Base-by-base conservation (phyloP, 129 eudicot genomes). In the Tanacetum coccineum region DNA sequence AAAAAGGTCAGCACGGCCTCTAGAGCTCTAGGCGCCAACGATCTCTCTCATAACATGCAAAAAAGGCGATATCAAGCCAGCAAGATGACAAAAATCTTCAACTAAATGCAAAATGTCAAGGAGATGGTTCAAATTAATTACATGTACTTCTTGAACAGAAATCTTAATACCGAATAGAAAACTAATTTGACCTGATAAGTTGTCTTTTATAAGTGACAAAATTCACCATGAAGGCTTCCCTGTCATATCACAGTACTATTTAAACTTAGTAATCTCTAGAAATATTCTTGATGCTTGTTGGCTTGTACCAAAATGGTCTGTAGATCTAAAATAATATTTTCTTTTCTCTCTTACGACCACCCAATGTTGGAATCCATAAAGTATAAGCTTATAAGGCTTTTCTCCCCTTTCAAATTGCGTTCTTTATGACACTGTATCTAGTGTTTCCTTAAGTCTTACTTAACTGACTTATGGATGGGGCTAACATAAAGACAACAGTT, bases 291-390 rank as follows among this genome's bases (percentile, higher is more conserved):
- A 51, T 51, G n/a, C n/a, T n/a, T n/a, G n/a, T n/a, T n/a, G n/a
- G 56, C 56, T 51, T 51, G 54, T 49, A 51, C 56, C 21, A 51
- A 49, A 49, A 49, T 12, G 54, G 54, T n/a, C n/a, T n/a, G n/a
- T n/a, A n/a, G n/a, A n/a, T n/a, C 6, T 13, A 48, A 48, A 48
- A 3, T 50, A 19, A 50, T 50, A 50, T 50, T 14, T 15, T 18
- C 56, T 12, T 21, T 51, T 51, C 17, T 15, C 9, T 15, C 21
- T 51, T 51, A 51, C 6, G 15, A 14, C 20, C 55, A 14, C 19
- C 55, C 14, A 51, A 1, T 14, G 56, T 15, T 14, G 21, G 56
- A 50, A 50, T 50, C 56, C 6, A 50, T 4, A 50, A 3, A 13
- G 15, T 0, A n/a, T 48, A 15, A 51, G 56, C 56, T 51, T 51